These are phyloP conservation scores for Leucogyrophana mollusca DNA, from an alignment of 768 basidiomycete genomes.

Conservation along the genomic window DNA sequence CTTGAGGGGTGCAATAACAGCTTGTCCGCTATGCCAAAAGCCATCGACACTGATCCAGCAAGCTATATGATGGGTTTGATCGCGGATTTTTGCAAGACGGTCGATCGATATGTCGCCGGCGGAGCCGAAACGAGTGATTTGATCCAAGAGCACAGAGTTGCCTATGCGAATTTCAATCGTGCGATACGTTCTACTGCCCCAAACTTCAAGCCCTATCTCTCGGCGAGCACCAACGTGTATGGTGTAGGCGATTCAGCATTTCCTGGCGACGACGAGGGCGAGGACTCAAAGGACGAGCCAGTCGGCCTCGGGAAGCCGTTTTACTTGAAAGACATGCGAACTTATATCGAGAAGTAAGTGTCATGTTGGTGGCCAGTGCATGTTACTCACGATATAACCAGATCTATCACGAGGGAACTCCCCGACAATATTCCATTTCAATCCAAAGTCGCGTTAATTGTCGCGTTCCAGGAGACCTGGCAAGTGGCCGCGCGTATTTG, in stretches of 20 bases:
- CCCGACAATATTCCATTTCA: slow-evolving; percentile 32
- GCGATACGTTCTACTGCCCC: slow-evolving; percentile 34
- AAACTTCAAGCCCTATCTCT: slow-evolving; percentile 30
- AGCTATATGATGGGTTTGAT: slow-evolving; percentile 35
- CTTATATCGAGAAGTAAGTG: slow-evolving; percentile 31
- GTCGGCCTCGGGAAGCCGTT: slow-evolving; percentile 5
- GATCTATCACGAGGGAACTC: slow-evolving; percentile 36
- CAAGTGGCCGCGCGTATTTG: slow-evolving; percentile 21
- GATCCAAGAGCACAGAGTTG: slow-evolving; percentile 29
- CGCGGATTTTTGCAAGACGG: slow-evolving; percentile 29
- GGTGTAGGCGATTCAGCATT: slow-evolving; percentile 7
- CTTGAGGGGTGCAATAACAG: slow-evolving; percentile 26
- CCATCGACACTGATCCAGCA: slow-evolving; percentile 32
- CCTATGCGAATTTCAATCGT: slow-evolving; percentile 27
- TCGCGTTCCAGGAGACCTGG: slow-evolving; percentile 30
- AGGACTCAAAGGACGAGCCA: background rate
- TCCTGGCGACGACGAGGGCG: background rate
- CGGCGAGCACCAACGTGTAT: background rate
- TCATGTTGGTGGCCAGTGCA: too few species aligned
- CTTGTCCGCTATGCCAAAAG: slow-evolving; percentile 26
- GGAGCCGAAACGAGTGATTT: slow-evolving; percentile 19
- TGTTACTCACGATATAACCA: slow-evolving; percentile 9
- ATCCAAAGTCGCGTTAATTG: slow-evolving; percentile 30
- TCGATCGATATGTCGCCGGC: slow-evolving; percentile 30
- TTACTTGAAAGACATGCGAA: slow-evolving; percentile 31